Conservation (phyloP, 352 stramenopile genomes). For the Pythium periplocum region DNA sequence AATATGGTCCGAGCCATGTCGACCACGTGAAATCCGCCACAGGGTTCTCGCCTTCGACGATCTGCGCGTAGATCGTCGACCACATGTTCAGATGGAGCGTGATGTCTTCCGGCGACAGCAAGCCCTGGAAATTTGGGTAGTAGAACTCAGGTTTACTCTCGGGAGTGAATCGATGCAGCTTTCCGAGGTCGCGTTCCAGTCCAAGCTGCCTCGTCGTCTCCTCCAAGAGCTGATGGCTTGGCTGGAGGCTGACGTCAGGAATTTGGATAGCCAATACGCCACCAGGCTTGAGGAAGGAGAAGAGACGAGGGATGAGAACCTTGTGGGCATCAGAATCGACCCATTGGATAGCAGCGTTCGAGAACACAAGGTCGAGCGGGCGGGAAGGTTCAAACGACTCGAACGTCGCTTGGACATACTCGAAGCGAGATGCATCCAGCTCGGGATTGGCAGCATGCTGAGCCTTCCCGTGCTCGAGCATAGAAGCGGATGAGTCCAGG, state of each 20-base stretch:
- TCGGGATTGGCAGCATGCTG: constrained; percentile 32
- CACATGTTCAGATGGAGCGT: constrained; percentile 49
- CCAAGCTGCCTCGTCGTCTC: constrained; percentile 38
- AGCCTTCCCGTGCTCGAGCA: constrained; percentile 38
- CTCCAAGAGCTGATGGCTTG: constrained; percentile 56
- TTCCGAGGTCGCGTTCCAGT: constrained; percentile 26
- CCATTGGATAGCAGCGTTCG: constrained; percentile 71
- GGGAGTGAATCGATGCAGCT: constrained; percentile 61
- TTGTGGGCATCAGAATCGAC: constrained; percentile 42
- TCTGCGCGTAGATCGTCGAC: constrained; percentile 47
- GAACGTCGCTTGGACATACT: constrained; percentile 52
- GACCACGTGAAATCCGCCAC: constrained; percentile 70
- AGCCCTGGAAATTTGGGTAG: constrained; percentile 52
- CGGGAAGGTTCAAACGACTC: constrained; percentile 34
- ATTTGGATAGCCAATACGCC: constrained; percentile 69
- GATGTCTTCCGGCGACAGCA: constrained; percentile 3
- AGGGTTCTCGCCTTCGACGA: constrained; percentile 49
- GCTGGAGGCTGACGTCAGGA: constrained; percentile 49
- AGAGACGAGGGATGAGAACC: constrained; percentile 35
- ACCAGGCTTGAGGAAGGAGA: constrained; percentile 58
- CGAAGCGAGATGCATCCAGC: constrained; percentile 19
- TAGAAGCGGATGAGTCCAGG: constrained; percentile 54
- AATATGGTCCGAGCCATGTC: constrained; percentile 48
- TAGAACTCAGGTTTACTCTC: constrained; percentile 56
- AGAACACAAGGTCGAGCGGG: constrained; percentile 63